phyloP scores from a whole-genome alignment of 2,329 filamentous ascomycete genomes.

The Cucurbitaria berberidis region DNA sequence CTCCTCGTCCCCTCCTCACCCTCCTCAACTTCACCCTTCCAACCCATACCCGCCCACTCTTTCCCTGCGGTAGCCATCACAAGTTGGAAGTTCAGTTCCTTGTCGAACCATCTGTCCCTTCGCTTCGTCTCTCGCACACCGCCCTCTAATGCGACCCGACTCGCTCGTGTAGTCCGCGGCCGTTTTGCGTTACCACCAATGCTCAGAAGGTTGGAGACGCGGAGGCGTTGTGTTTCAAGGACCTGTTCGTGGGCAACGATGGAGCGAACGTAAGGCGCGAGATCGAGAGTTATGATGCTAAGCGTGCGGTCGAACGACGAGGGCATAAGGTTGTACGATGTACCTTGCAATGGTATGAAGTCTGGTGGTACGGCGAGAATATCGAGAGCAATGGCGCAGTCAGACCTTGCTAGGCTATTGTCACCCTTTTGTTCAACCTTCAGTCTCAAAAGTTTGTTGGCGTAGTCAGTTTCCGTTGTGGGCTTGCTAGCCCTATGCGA shows the following conservation, averaged over 20 bases:
- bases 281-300: conserved; percentile 70
- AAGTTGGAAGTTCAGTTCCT: conserved; percentile 63
- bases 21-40: conserved; percentile 13
- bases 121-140: conserved; percentile 70
- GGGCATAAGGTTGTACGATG: conserved; percentile 61
- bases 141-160: conserved; percentile 78
- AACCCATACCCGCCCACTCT: conserved; percentile 49
- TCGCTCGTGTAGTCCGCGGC: conserved; percentile 73
- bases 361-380: conserved; percentile 53
- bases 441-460: conserved; percentile 39
- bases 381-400: conserved; percentile 59
- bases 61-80: conserved; percentile 68
- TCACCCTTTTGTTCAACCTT: conserved; percentile 22
- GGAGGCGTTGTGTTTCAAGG: conserved; percentile 71
- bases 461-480: conserved; percentile 23
- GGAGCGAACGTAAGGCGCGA: conserved; percentile 87
- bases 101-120: conserved; percentile 74
- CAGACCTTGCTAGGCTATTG: conserved; percentile 38
- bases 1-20: conserved; percentile 8
- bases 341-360: conserved; percentile 34
- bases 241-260: conserved; percentile 79
- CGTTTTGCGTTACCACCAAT: conserved; percentile 64
- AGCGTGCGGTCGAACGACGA: conserved; percentile 80
- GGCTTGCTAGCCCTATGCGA: not conserved
- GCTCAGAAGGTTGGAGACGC: conserved; percentile 67